These are phyloP conservation scores for Elongisporangium anandrum DNA, from an alignment of 352 stramenopile genomes.

Conservation along the genomic window DNA sequence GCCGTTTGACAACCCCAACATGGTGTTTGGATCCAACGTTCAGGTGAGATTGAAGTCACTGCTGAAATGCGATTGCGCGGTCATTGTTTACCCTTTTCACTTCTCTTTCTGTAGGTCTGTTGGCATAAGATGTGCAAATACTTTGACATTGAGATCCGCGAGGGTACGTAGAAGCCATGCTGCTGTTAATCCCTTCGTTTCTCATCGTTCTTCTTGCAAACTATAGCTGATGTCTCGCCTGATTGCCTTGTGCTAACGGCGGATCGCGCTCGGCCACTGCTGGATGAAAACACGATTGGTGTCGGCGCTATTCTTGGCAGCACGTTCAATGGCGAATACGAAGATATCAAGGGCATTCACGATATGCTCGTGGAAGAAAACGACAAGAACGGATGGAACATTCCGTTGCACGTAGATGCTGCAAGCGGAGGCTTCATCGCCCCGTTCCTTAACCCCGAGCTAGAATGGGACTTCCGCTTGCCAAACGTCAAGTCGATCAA, in stretches of 20 bases:
- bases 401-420: constrained; percentile 90
- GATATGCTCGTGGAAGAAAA: constrained; percentile 85
- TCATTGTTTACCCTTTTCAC: background rate
- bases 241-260: constrained; percentile 85
- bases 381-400: constrained; percentile 72
- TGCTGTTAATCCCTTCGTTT: background rate
- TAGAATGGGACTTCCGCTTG: constrained; percentile 89
- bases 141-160: constrained; percentile 90
- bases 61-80: background rate
- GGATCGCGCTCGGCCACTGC: constrained; percentile 59
- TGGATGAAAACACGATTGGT: constrained; percentile 93
- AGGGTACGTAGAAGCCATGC: constrained; percentile 14
- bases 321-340: constrained; percentile 93
- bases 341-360: constrained; percentile 89
- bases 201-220: background rate
- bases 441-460: constrained; percentile 85
- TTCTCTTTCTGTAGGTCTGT: constrained; percentile 50
- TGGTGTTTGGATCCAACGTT: constrained; percentile 91
- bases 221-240: constrained; percentile 67
- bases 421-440: constrained; percentile 91
- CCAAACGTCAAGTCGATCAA: constrained; percentile 92
- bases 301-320: constrained; percentile 90
- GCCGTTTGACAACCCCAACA: constrained; percentile 86
- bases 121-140: constrained; percentile 95
- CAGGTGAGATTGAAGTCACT: constrained; percentile 8